phyloP scores from a whole-genome alignment of 2,329 filamentous ascomycete species.

The Diaporthe longicolla region DNA sequence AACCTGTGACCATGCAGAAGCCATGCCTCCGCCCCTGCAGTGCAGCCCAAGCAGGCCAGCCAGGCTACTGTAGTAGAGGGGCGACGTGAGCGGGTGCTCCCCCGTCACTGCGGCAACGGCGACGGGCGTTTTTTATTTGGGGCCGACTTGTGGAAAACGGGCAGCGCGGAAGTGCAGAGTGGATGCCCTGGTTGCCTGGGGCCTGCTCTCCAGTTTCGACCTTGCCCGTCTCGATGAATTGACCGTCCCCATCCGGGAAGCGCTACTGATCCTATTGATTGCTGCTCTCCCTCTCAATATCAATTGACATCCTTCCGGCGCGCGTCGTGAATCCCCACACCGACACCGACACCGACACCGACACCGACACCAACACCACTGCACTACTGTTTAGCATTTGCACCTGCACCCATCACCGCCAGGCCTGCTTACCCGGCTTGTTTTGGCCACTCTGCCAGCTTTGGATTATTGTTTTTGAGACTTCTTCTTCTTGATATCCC shows the following conservation, averaged over 20 bases:
- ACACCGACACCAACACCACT: not conserved
- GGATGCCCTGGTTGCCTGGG: slow-evolving; percentile 26
- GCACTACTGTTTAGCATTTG: not conserved
- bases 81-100: slow-evolving; percentile 11
- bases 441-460: not conserved
- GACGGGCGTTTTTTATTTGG: slow-evolving; percentile 35
- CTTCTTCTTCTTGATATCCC: not conserved
- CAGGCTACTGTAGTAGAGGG: not conserved
- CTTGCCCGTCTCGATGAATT: slow-evolving; percentile 29
- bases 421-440: slow-evolving; percentile 29
- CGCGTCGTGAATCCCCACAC: slow-evolving; percentile 33
- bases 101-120: slow-evolving; percentile 36
- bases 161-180: slow-evolving; percentile 25
- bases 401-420: not conserved
- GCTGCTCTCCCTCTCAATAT: slow-evolving; percentile 25
- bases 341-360: not conserved
- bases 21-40: slow-evolving; percentile 2
- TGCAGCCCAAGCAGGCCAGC: slow-evolving; percentile 15
- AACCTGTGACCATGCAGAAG: slow-evolving; percentile 12
- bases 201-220: slow-evolving; percentile 7
- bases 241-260: slow-evolving; percentile 24
- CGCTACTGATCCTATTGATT: slow-evolving; percentile 36
- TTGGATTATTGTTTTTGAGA: slow-evolving; percentile 22
- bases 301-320: slow-evolving; percentile 19
- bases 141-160: slow-evolving; percentile 26